Conservation (phyloP, 1,139 yeast species). For the Keqinozyma sinolaborantium region DNA sequence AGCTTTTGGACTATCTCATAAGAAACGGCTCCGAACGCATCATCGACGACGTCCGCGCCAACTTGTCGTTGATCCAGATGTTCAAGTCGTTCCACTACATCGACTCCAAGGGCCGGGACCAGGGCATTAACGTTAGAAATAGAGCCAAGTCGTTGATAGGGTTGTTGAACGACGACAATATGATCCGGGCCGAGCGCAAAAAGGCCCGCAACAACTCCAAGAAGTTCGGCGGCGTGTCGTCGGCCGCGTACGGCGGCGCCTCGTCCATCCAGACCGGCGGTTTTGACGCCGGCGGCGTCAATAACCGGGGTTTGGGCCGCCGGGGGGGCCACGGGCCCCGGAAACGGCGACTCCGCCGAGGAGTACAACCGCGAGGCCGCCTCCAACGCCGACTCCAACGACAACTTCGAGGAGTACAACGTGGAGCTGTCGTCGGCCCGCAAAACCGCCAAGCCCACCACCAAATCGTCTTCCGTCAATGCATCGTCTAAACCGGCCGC, state of each 20-base stretch:
- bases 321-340: slow-evolving; percentile 77
- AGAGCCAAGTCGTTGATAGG: slow-evolving; percentile 74
- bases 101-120: slow-evolving; percentile 92
- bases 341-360: slow-evolving; percentile 56
- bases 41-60: slow-evolving; percentile 90
- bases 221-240: slow-evolving; percentile 72
- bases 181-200: slow-evolving; percentile 80
- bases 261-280: slow-evolving; percentile 28
- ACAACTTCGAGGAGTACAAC: slow-evolving; percentile 72
- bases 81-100: slow-evolving; percentile 90
- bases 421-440: slow-evolving; percentile 27
- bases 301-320: slow-evolving; percentile 68
- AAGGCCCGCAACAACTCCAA: slow-evolving; percentile 81
- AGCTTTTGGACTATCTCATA: slow-evolving; percentile 82
- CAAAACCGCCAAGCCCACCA: slow-evolving; percentile 38
- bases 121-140: slow-evolving; percentile 92
- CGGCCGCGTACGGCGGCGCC: slow-evolving; percentile 49
- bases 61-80: slow-evolving; percentile 79
- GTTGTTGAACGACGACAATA: slow-evolving; percentile 72
- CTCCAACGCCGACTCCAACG: slow-evolving; percentile 20
- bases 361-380: slow-evolving; percentile 38
- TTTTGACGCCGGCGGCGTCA: slow-evolving; percentile 50
- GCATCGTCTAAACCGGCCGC: slow-evolving; percentile 29
- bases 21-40: slow-evolving; percentile 93
- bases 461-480: slow-evolving; percentile 38